These are phyloP conservation scores for Lactarius sanguifluus DNA, from an alignment of 768 basidiomycete genomes.

Conservation along the genomic window DNA sequence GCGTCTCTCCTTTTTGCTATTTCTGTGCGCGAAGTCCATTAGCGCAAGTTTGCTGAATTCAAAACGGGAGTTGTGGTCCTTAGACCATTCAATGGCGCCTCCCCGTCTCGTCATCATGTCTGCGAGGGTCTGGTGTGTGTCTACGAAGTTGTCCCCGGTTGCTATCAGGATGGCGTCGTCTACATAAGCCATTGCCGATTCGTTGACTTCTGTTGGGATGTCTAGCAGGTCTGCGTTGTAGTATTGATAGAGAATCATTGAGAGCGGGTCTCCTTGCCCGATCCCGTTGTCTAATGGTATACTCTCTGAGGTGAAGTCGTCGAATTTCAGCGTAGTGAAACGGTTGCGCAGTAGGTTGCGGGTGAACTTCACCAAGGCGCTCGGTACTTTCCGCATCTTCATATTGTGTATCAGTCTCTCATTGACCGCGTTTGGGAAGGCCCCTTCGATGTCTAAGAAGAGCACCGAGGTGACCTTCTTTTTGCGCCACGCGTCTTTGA, in stretches of 20 bases:
- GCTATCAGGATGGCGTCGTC: slow-evolving; percentile 31
- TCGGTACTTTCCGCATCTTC: no score
- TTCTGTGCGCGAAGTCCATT: background rate
- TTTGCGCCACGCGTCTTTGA: no score
- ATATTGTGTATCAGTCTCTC: no score
- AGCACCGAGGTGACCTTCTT: no score
- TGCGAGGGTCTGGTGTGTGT: background rate
- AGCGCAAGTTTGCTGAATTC: slow-evolving; percentile 12
- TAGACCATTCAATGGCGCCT: slow-evolving; percentile 5
- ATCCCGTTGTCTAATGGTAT: background rate
- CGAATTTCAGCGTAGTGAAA: background rate
- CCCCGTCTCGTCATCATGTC: slow-evolving; percentile 4
- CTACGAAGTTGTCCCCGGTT: slow-evolving; percentile 29
- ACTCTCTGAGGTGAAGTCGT: background rate
- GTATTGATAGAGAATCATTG: slow-evolving; percentile 1
- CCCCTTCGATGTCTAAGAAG: no score
- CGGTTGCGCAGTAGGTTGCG: no score
- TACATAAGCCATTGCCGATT: background rate
- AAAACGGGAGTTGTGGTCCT: background rate
- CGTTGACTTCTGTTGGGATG: background rate
- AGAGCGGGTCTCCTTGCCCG: slow-evolving; percentile 10
- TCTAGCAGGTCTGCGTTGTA: slow-evolving; percentile 17
- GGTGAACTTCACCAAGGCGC: no score
- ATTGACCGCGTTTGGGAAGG: no score
- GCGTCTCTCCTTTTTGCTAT: background rate